phyloP scores from a whole-genome alignment of 345 rosid species.

The Clausena lansium region DNA sequence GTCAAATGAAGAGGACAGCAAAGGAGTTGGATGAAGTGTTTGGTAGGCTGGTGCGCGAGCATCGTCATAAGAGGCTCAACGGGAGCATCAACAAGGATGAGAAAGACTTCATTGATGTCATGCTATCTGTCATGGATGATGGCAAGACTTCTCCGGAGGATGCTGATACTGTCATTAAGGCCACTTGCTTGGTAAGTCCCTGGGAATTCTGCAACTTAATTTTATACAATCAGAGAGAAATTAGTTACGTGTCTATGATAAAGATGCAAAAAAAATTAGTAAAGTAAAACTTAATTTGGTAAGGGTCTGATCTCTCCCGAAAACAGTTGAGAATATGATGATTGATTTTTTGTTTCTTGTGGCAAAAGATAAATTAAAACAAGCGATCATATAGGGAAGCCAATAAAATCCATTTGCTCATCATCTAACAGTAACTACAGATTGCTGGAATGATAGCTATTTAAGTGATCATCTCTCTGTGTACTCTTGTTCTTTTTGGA shows the following conservation, averaged over 20 bases:
- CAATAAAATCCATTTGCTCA: not conserved
- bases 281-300: too few species aligned
- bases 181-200: slow-evolving; percentile 52
- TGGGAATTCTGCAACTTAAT: not conserved
- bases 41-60: slow-evolving; percentile 40
- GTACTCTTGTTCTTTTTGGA: slow-evolving; percentile 19
- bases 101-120: slow-evolving; percentile 47
- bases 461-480: not conserved
- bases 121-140: slow-evolving; percentile 45
- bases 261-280: too few species aligned
- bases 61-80: slow-evolving; percentile 22
- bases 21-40: slow-evolving; percentile 38
- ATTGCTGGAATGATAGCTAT: too few species aligned
- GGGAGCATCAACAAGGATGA: slow-evolving; percentile 11
- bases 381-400: not conserved
- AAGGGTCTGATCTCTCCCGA: too few species aligned
- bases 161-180: slow-evolving; percentile 48
- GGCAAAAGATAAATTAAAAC: not conserved
- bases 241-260: not conserved
- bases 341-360: not conserved
- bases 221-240: not conserved
- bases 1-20: slow-evolving; percentile 33
- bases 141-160: slow-evolving; percentile 37
- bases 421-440: not conserved
- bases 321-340: not conserved